Percentiles rank a stretch among this genome's conserved stretches.
phyloP scores from a whole-genome alignment of 805 yeast species.

The Saturnispora zaruensis region DNA sequence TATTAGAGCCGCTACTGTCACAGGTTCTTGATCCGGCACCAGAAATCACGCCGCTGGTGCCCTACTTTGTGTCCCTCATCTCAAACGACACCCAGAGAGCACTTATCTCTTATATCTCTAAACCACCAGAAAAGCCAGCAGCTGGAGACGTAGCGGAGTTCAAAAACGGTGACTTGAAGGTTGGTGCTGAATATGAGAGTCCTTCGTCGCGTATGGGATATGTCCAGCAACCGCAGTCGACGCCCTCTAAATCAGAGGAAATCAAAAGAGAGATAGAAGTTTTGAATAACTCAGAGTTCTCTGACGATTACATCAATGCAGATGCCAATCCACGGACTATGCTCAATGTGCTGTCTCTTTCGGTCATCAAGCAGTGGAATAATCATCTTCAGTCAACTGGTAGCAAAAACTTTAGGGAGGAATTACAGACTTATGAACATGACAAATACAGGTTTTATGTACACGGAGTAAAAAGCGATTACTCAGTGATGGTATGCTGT shows the following conservation, averaged over 20 bases:
- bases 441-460: conserved; percentile 19
- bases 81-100: conserved; percentile 24
- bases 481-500: conserved; percentile 24
- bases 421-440: conserved; percentile 19
- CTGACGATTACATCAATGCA: conserved; percentile 23
- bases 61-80: conserved; percentile 26
- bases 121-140: background rate
- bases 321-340: conserved; percentile 26
- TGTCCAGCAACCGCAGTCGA: background rate
- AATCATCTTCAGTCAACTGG: conserved; percentile 7
- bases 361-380: conserved; percentile 24
- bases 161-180: background rate
- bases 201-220: background rate
- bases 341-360: conserved; percentile 24
- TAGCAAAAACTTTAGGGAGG: background rate
- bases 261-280: conserved; percentile 12
- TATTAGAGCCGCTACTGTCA: conserved; percentile 21
- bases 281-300: conserved; percentile 13
- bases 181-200: background rate
- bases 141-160: background rate
- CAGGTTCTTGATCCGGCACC: conserved; percentile 24
- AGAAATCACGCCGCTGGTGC: conserved; percentile 19
- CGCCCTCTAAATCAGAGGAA: background rate
- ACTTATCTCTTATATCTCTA: conserved; percentile 23
- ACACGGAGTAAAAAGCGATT: conserved; percentile 18